Percentiles rank a stretch among this genome's conserved stretches.
phyloP scores from a whole-genome alignment of 768 basidiomycete genomes.

The Tubosaeta sp. region DNA sequence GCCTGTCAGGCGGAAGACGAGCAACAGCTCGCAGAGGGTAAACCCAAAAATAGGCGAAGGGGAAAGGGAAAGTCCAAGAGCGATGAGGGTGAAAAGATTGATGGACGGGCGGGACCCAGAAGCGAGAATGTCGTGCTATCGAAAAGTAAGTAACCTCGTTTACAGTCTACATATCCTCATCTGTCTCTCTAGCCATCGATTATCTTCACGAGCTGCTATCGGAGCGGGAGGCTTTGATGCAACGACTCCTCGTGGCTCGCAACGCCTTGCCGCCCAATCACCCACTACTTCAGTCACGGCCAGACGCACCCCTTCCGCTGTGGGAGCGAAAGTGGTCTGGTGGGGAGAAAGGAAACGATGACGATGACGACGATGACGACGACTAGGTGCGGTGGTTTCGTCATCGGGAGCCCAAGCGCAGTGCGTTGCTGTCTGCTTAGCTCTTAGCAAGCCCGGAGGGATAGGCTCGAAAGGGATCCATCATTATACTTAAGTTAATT shows the following conservation, averaged over 20 bases:
- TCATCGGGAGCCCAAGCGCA: neutral
- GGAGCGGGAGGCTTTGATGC: constrained; percentile 52
- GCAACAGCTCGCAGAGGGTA: constrained; percentile 32
- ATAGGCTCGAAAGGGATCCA: neutral
- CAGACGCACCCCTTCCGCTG: constrained; percentile 37
- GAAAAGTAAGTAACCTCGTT: constrained; percentile 58
- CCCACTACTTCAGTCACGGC: constrained; percentile 40
- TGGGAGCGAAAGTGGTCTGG: constrained; percentile 89
- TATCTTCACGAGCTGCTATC: constrained; percentile 66
- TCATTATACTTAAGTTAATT: constrained; percentile 30
- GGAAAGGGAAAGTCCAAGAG: constrained; percentile 36
- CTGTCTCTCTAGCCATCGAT: constrained; percentile 65
- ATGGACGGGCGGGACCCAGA: constrained; percentile 83
- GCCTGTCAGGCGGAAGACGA: constrained; percentile 78
- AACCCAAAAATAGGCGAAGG: constrained; percentile 34
- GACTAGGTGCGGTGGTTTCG: constrained; percentile 23
- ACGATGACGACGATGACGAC: constrained; percentile 46
- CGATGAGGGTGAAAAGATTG: constrained; percentile 59
- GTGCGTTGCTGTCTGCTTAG: neutral
- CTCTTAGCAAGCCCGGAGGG: constrained; percentile 4
- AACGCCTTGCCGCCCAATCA: constrained; percentile 55
- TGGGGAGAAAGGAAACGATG: constrained; percentile 51
- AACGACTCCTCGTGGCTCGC: constrained; percentile 59
- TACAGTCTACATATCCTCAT: constrained; percentile 3
- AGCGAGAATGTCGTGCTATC: constrained; percentile 88